Percentiles rank a stretch among this genome's conserved stretches.
Conservation (phyloP, 768 basidiomycete genomes). For the Boletus fagicola region DNA sequence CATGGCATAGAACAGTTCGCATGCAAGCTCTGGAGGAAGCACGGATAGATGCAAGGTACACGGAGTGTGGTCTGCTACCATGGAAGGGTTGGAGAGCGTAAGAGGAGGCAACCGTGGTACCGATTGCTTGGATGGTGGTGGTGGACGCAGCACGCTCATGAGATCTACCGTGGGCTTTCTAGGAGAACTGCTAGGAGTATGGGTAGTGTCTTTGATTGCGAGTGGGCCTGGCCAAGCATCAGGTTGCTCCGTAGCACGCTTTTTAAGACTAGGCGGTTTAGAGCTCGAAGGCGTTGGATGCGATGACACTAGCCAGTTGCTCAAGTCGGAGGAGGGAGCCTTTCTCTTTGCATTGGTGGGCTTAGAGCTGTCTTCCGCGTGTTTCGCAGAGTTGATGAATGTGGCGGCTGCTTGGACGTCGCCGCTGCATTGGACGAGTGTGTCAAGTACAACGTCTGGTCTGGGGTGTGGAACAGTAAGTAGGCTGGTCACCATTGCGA, state of each 20-base stretch:
- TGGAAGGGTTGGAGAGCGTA: slow-evolving; percentile 55
- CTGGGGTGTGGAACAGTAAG: slow-evolving; percentile 36
- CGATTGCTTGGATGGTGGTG: slow-evolving; percentile 38
- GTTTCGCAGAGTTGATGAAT: slow-evolving; percentile 32
- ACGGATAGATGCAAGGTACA: slow-evolving; percentile 71
- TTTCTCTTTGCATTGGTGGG: slow-evolving; percentile 42
- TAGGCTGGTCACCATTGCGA: slow-evolving; percentile 66
- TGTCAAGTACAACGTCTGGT: slow-evolving; percentile 51
- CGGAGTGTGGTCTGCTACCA: slow-evolving; percentile 69
- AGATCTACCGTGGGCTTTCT: slow-evolving; percentile 44
- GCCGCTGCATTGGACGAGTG: slow-evolving; percentile 55
- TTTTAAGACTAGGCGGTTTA: slow-evolving; percentile 22
- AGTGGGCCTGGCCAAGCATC: background rate
- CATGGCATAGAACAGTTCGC: slow-evolving; percentile 72
- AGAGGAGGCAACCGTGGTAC: slow-evolving; percentile 52
- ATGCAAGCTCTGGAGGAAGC: slow-evolving; percentile 74
- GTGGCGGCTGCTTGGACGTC: slow-evolving; percentile 52
- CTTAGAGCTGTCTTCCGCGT: slow-evolving; percentile 16
- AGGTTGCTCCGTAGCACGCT: slow-evolving; percentile 6
- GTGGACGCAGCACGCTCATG: slow-evolving; percentile 55
- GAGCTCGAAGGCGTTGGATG: slow-evolving; percentile 22
- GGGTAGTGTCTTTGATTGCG: slow-evolving; percentile 20
- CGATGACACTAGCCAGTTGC: slow-evolving; percentile 48
- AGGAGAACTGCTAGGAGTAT: slow-evolving; percentile 14
- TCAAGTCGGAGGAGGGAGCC: slow-evolving; percentile 45